Percentiles rank a stretch among this genome's conserved stretches.
Evolutionary conservation across 1,284 basidiomycete genomes (phyloP).

Genomic region (Singerocomus rubriflavus): DNA sequence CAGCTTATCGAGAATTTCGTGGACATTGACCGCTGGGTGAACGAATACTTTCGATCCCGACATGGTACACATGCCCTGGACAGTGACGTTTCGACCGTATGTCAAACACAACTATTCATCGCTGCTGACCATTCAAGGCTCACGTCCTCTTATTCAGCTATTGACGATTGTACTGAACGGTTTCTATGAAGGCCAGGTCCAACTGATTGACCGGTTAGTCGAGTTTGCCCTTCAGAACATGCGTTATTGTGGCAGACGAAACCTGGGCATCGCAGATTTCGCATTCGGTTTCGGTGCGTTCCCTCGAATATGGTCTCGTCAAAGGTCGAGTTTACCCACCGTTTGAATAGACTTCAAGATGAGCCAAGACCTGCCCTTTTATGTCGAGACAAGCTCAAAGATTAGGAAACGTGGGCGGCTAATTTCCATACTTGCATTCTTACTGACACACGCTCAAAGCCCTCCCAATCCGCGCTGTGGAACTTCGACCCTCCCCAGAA

Average conservation of each 20-base stretch:
- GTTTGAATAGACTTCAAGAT: conserved; percentile 26
- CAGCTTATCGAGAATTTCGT: conserved; percentile 34
- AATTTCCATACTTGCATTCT: not conserved
- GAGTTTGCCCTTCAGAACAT: conserved; percentile 28
- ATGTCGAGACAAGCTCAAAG: conserved; percentile 23
- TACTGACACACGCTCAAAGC: conserved; percentile 17
- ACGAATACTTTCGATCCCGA: conserved; percentile 27
- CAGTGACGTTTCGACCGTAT: conserved; percentile 21
- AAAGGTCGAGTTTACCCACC: not conserved
- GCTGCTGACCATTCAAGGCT: not conserved
- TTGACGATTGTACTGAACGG: conserved; percentile 31
- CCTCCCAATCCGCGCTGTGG: conserved; percentile 9
- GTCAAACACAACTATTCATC: not conserved
- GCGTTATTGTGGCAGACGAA: conserved; percentile 15
- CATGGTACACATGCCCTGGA: conserved; percentile 14
- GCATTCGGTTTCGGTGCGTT: conserved; percentile 30
- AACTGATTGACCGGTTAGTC: conserved; percentile 29
- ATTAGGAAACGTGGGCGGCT: conserved; percentile 26
- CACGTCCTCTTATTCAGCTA: conserved; percentile 16
- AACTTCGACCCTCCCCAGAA: conserved; percentile 2
- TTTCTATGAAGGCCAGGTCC: conserved; percentile 31
- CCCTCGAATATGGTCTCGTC: not conserved
- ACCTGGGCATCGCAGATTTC: conserved; percentile 23
- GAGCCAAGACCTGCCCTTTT: conserved; percentile 34
- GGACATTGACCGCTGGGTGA: conserved; percentile 26